Percentiles rank a stretch among this genome's conserved stretches.
Evolutionary conservation across 805 yeast species (phyloP).

Genomic region (Kazachstania bromeliacearum): DNA sequence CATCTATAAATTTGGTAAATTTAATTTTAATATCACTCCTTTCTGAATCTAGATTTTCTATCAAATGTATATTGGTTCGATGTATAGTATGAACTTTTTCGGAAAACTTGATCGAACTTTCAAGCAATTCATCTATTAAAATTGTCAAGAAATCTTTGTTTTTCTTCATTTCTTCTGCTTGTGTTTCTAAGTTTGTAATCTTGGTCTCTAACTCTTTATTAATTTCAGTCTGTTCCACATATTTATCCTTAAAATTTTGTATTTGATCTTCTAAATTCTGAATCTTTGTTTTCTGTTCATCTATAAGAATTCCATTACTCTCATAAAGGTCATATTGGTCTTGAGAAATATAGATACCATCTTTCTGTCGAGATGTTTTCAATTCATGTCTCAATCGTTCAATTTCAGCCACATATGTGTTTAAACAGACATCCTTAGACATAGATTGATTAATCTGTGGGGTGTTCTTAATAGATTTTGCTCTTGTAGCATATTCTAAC

Average conservation of each 20-base stretch:
- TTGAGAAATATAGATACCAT: constrained; percentile 54
- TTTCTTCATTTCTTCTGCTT: constrained; percentile 4
- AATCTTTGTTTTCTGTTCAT: constrained; percentile 41
- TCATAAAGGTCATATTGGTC: constrained; percentile 34
- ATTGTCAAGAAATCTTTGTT: constrained; percentile 8
- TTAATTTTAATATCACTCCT: constrained; percentile 10
- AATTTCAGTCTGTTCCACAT: constrained; percentile 30
- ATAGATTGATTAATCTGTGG: constrained; percentile 54
- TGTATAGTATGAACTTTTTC: constrained; percentile 12
- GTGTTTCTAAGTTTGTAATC: constrained; percentile 9
- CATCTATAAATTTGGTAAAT: constrained; percentile 11
- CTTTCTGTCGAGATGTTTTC: constrained; percentile 51
- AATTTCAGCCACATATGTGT: constrained; percentile 46
- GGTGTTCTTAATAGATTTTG: constrained; percentile 61
- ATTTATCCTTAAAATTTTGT: constrained; percentile 32
- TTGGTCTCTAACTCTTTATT: constrained; percentile 18
- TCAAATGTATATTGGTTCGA: constrained; percentile 8
- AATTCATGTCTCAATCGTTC: constrained; percentile 51
- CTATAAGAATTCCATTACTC: constrained; percentile 40
- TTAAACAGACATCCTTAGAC: constrained; percentile 47
- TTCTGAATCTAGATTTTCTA: constrained; percentile 9
- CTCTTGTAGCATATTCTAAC: constrained; percentile 73
- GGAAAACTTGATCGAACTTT: constrained; percentile 10
- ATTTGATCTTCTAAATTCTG: constrained; percentile 42
- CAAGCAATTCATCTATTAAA: constrained; percentile 14